Conservation (phyloP, 441 rosid genomes). For the Melastoma candidum region DNA sequence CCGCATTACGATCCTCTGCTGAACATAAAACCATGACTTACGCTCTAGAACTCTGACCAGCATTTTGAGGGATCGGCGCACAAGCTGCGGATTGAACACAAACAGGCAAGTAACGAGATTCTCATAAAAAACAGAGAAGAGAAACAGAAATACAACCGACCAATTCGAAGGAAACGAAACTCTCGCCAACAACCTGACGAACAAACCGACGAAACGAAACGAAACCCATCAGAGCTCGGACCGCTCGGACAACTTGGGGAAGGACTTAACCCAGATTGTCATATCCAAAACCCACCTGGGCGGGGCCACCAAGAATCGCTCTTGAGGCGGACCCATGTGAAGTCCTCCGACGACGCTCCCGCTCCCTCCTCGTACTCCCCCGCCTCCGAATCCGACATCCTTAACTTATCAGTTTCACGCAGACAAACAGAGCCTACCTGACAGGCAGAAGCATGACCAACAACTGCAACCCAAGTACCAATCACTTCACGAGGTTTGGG, state of each 20-base stretch:
- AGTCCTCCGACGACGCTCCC: constrained; percentile 20
- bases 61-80: constrained; percentile 32
- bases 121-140: constrained; percentile 21
- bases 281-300: constrained; percentile 22
- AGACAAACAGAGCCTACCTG: too few relatives aligned
- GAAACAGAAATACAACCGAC: too few relatives aligned
- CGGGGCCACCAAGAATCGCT: constrained; percentile 50
- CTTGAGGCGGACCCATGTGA: constrained; percentile 34
- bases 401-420: too few relatives aligned
- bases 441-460: too few relatives aligned
- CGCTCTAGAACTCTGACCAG: constrained; percentile 31
- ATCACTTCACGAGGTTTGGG: too few relatives aligned
- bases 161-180: constrained; percentile 29
- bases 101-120: constrained; percentile 34
- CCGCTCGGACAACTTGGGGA: too few relatives aligned
- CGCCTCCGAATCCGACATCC: neutral
- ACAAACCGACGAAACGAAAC: constrained; percentile 1
- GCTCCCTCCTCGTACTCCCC: too few relatives aligned
- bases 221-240: constrained; percentile 4
- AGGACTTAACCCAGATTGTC: too few relatives aligned
- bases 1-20: neutral
- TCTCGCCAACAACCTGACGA: constrained; percentile 38
- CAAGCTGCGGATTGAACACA: constrained; percentile 22
- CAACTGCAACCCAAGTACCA: too few relatives aligned
- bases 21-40: constrained; percentile 17